Conservation (phyloP, 768 basidiomycete species). For the Kwoniella botswanensis region DNA sequence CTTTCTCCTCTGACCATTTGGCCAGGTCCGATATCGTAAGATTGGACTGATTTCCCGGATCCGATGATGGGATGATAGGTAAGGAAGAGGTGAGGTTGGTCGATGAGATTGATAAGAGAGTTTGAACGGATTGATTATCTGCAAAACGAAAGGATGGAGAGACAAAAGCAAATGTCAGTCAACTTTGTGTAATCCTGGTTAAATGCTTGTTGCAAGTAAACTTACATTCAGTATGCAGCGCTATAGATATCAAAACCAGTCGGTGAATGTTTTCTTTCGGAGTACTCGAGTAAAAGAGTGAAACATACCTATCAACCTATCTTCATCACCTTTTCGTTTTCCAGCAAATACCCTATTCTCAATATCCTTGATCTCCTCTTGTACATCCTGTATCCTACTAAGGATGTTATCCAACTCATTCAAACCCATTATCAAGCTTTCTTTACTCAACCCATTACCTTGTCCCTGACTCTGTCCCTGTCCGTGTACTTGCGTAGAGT, state of each 20-base stretch:
- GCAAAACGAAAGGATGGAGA: neutral
- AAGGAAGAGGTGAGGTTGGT: conserved; percentile 26
- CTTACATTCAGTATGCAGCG: conserved; percentile 30
- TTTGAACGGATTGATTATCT: conserved; percentile 23
- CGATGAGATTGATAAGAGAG: conserved; percentile 17
- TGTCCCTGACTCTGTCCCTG: neutral
- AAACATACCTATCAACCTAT: conserved; percentile 13
- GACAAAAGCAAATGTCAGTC: neutral
- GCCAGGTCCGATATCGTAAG: conserved; percentile 25
- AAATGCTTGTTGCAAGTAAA: neutral
- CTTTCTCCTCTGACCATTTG: conserved; percentile 30
- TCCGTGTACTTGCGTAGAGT: neutral
- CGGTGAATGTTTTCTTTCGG: too few relatives aligned
- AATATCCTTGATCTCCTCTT: conserved; percentile 18
- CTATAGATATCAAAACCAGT: conserved; percentile 1
- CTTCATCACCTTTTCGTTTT: conserved; percentile 7
- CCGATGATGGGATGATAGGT: conserved; percentile 24
- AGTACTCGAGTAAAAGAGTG: neutral
- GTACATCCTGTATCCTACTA: conserved; percentile 1
- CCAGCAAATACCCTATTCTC: conserved; percentile 18
- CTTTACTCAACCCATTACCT: neutral
- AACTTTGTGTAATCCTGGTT: too few relatives aligned
- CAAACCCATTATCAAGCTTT: conserved; percentile 4
- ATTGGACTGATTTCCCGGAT: neutral
- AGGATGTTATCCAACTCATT: conserved; percentile 11